Evolutionary conservation across 2,329 filamentous ascomycete genomes (phyloP).

Genomic region (Calonectria leucothoes): DNA sequence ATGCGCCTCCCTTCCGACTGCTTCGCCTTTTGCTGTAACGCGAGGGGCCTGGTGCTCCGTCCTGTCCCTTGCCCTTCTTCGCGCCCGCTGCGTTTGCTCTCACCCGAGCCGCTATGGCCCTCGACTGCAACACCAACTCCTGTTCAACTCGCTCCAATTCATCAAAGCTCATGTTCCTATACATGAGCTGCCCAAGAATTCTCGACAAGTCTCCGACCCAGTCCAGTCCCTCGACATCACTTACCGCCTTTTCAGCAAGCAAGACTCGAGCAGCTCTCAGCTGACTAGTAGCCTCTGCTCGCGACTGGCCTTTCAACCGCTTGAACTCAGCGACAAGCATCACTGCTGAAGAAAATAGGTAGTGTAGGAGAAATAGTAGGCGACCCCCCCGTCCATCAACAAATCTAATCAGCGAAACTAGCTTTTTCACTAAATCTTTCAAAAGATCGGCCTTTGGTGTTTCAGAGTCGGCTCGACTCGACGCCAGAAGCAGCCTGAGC

Average conservation of each 20-base stretch:
- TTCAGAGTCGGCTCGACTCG: not conserved
- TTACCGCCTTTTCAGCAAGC: not conserved
- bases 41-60: no score
- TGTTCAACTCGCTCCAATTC: no score
- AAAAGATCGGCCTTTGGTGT: not conserved
- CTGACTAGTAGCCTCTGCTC: not conserved
- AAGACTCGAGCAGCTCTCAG: not conserved
- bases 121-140: no score
- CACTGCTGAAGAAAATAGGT: not conserved
- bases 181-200: not conserved
- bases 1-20: no score
- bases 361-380: not conserved
- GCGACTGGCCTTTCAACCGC: no score
- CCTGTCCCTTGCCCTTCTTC: no score
- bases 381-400: not conserved
- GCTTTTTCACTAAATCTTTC: not conserved
- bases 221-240: not conserved
- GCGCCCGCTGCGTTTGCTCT: no score
- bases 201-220: not conserved
- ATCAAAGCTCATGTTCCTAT: no score
- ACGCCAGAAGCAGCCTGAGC: not conserved
- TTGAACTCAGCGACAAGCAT: not conserved
- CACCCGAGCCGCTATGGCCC: no score
- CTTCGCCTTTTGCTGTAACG: no score
- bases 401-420: not conserved